Conservation (phyloP, 176 grass and related monocot genomes). For the Musa acuminata region DNA sequence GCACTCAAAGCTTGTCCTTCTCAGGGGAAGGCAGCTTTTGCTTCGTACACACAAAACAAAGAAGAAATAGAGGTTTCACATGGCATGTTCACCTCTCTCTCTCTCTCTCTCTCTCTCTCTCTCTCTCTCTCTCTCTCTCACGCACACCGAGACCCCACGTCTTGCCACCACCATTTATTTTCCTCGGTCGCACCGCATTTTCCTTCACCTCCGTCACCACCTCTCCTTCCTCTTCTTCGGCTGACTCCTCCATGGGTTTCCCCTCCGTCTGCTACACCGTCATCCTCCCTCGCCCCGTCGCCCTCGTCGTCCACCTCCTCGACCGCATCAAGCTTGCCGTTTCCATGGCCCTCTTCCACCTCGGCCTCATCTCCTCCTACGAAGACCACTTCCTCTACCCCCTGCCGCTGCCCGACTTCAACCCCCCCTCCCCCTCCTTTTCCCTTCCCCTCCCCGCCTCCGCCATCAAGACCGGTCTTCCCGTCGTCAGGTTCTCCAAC, state of each 20-base stretch:
- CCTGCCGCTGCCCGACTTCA: neutral
- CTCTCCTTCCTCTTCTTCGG: too few species aligned
- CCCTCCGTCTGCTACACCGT: constrained; percentile 15
- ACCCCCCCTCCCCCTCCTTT: neutral
- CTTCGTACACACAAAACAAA: too few species aligned
- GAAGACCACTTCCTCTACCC: neutral
- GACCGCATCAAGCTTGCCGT: neutral
- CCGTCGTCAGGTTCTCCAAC: constrained; percentile 13
- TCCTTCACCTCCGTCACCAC: neutral
- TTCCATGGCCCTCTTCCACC: neutral
- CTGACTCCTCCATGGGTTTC: neutral
- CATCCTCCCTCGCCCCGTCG: constrained; percentile 13
- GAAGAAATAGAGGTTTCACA: neutral
- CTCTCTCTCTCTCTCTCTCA: neutral
- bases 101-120: too few species aligned
- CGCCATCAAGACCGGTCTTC: constrained; percentile 10
- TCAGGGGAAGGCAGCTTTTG: neutral
- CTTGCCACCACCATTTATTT: neutral
- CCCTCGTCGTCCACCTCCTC: constrained; percentile 10
- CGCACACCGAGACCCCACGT: neutral
- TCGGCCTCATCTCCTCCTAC: neutral
- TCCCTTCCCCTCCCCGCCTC: neutral
- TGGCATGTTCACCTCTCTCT: neutral
- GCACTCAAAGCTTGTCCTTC: neutral
- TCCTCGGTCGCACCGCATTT: neutral